Conservation (phyloP, 2,329 filamentous ascomycete species). For the Dothidotthia symphoricarpi region DNA sequence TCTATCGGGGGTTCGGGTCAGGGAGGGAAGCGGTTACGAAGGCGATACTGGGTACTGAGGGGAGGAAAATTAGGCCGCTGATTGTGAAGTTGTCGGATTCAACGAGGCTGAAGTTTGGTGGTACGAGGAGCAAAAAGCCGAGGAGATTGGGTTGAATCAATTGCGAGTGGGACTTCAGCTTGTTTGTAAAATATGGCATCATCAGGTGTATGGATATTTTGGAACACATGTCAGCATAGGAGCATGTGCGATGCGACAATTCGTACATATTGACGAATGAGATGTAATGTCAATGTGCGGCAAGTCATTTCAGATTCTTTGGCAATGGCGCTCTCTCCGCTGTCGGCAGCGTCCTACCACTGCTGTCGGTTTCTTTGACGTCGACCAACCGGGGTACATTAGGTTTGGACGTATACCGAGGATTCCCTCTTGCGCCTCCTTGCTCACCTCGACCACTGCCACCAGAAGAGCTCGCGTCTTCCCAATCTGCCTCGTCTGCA, state of each 20-base stretch:
- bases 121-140: constrained; percentile 78
- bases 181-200: constrained; percentile 25
- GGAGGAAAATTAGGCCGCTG: constrained; percentile 68
- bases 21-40: constrained; percentile 89
- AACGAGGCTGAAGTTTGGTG: constrained; percentile 93
- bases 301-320: constrained; percentile 36
- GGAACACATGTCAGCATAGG: constrained; percentile 5
- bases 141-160: constrained; percentile 71
- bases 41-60: constrained; percentile 82
- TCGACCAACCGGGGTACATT: constrained; percentile 35
- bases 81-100: constrained; percentile 79
- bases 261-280: constrained; percentile 3
- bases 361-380: constrained; percentile 45
- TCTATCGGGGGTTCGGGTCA: constrained; percentile 79
- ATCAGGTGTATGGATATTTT: constrained; percentile 15
- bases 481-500: constrained; percentile 31
- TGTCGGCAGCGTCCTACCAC: constrained; percentile 44
- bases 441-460: constrained; percentile 33
- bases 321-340: constrained; percentile 49
- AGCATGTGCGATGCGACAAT: constrained; percentile 1
- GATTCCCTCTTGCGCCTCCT: constrained; percentile 36
- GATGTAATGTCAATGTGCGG: constrained; percentile 4
- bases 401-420: constrained; percentile 30
- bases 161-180: background rate
- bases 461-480: constrained; percentile 31